Percentiles rank a stretch among this genome's conserved stretches.
phyloP scores from a whole-genome alignment of 352 stramenopile species.

The Pythium plurisporium region DNA sequence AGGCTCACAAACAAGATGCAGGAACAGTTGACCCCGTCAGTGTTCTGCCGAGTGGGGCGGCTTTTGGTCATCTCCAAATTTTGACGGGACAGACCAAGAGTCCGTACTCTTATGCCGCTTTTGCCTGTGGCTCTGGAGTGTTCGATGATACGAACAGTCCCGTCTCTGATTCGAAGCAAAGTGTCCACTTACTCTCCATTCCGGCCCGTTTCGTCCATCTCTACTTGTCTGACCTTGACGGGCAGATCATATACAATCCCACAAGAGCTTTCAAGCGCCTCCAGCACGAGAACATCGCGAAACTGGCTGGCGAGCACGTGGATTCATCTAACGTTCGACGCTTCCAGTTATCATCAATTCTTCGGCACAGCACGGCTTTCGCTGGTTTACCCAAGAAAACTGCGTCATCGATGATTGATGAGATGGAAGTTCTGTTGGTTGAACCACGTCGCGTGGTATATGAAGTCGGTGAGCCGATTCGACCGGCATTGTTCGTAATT shows the following conservation, averaged over 20 bases:
- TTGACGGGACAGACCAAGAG: conserved; percentile 30
- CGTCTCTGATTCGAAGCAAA: not conserved
- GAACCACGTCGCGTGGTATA: conserved; percentile 17
- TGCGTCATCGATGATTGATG: conserved; percentile 11
- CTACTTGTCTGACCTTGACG: conserved; percentile 28
- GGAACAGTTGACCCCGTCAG: conserved; percentile 28
- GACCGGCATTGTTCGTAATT: conserved; percentile 11
- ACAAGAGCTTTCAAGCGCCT: conserved; percentile 31
- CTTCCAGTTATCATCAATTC: conserved; percentile 1
- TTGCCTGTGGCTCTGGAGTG: conserved; percentile 10
- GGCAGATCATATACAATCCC: conserved; percentile 39
- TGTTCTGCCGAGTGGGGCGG: conserved; percentile 29
- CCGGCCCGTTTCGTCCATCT: conserved; percentile 26
- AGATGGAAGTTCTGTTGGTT: conserved; percentile 13
- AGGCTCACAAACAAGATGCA: not conserved
- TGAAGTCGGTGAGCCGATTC: conserved; percentile 10
- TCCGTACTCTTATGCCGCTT: conserved; percentile 37
- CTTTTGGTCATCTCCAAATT: conserved; percentile 42
- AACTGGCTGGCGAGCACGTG: not conserved
- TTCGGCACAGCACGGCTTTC: conserved; percentile 1
- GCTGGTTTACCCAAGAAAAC: conserved; percentile 9
- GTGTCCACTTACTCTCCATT: conserved; percentile 28
- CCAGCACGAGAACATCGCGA: conserved; percentile 9
- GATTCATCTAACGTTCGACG: conserved; percentile 3
- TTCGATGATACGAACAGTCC: not conserved